A percentile compares a stretch with the other conserved stretches of the same genome.
These are phyloP conservation scores for Penicillium griseofulvum DNA, from an alignment of 2,329 filamentous ascomycete genomes.

Conservation along the genomic window DNA sequence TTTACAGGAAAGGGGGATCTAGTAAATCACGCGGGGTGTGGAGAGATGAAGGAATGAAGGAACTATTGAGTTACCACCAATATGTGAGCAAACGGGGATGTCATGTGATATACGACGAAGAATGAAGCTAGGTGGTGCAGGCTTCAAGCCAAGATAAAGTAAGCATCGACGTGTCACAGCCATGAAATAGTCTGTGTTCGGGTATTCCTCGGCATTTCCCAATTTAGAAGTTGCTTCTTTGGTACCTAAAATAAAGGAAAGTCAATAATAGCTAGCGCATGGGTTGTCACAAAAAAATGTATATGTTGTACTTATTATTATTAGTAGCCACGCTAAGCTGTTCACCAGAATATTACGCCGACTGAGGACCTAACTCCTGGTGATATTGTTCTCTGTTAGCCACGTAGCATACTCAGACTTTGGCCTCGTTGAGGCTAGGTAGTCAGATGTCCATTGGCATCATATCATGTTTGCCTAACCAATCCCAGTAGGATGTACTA, in stretches of 20 bases:
- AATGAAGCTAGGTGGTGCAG: not conserved
- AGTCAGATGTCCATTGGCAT: not conserved
- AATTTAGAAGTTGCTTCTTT: not conserved
- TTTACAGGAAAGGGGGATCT: too few species aligned
- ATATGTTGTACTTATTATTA: not conserved
- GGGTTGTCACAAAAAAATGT: not conserved
- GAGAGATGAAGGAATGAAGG: too few species aligned
- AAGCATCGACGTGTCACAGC: not conserved
- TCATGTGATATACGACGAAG: too few species aligned
- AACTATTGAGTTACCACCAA: too few species aligned
- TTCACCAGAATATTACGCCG: not conserved
- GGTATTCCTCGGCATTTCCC: not conserved
- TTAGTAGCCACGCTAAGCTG: not conserved
- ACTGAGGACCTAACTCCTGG: not conserved
- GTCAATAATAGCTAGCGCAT: not conserved
- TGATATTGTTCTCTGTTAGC: not conserved
- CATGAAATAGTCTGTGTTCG: not conserved
- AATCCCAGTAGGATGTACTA: not conserved
- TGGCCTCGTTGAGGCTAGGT: not conserved
- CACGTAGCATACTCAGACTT: not conserved
- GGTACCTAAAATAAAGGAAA: not conserved
- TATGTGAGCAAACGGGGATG: too few species aligned
- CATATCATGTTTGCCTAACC: not conserved
- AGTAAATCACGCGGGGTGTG: too few species aligned
- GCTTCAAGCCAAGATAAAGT: not conserved